These are phyloP conservation scores for Aspergillus sp. DNA, from an alignment of 2,329 filamentous ascomycete species.

Conservation along the genomic window DNA sequence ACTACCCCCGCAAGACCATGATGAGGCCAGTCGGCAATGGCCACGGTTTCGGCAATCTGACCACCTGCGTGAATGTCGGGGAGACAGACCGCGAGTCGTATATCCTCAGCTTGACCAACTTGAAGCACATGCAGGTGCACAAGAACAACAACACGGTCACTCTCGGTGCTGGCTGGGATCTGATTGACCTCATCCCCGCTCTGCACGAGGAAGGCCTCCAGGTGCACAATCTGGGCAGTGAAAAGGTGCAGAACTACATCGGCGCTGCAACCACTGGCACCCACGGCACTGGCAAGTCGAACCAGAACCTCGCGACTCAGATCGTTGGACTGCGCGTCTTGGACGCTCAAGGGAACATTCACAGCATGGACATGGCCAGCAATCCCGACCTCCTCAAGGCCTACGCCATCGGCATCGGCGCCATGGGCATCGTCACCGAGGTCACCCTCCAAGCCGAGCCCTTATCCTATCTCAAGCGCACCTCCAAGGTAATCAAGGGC, in stretches of 20 bases:
- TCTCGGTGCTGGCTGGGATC: conserved; percentile 23
- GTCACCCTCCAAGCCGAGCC: conserved; percentile 19
- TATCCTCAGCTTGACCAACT: background rate
- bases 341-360: conserved; percentile 17
- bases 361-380: conserved; percentile 10
- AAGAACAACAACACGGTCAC: conserved; percentile 13
- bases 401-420: conserved; percentile 19
- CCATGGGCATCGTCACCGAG: conserved; percentile 21
- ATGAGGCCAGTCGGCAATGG: background rate
- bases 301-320: conserved; percentile 17
- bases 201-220: conserved; percentile 17
- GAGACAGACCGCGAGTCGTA: background rate
- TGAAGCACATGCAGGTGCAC: background rate
- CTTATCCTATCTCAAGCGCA: background rate
- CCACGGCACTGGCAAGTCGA: conserved; percentile 16
- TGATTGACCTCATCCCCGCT: conserved; percentile 16
- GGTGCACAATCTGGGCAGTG: conserved; percentile 18
- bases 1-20: background rate
- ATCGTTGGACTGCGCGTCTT: conserved; percentile 18
- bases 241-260: conserved; percentile 21
- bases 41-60: background rate
- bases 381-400: conserved; percentile 19
- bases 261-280: conserved; percentile 21
- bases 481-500: background rate
- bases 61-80: background rate